A percentile compares a stretch with the other conserved stretches of the same genome.
Evolutionary conservation across 805 yeast species (phyloP).

Genomic region (Lipomyces sp.): DNA sequence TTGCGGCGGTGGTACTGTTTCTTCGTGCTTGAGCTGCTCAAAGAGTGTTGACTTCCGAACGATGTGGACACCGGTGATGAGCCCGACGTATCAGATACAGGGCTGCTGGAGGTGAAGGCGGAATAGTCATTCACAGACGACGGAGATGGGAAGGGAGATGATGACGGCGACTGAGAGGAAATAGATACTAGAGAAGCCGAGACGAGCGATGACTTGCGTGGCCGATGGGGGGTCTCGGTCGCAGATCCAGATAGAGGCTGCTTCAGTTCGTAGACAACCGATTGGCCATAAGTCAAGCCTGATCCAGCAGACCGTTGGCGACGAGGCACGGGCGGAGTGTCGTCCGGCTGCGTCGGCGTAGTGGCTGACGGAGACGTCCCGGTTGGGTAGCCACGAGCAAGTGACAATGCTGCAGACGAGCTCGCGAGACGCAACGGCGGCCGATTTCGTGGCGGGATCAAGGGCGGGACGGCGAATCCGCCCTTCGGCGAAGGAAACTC

Average conservation of each 20-base stretch:
- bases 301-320: neutral
- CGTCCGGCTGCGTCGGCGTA: neutral
- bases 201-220: neutral
- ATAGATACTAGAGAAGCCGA: neutral
- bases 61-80: conserved; percentile 1
- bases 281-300: neutral
- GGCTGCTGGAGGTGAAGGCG: conserved; percentile 5
- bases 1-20: neutral
- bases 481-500: too few relatives aligned
- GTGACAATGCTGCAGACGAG: neutral
- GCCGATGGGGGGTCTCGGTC: neutral
- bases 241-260: neutral
- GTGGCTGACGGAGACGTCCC: neutral
- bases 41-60: neutral
- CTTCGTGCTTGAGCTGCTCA: neutral
- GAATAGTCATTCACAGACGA: neutral
- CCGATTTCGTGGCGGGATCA: conserved; percentile 3
- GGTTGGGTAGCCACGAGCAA: too few relatives aligned
- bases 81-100: neutral
- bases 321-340: neutral
- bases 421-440: conserved; percentile 1
- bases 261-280: neutral
- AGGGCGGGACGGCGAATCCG: neutral
- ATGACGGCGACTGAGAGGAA: neutral
- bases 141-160: conserved; percentile 1